Conservation (phyloP, 2,329 filamentous ascomycete species). For the Byssochlamys sp. region DNA sequence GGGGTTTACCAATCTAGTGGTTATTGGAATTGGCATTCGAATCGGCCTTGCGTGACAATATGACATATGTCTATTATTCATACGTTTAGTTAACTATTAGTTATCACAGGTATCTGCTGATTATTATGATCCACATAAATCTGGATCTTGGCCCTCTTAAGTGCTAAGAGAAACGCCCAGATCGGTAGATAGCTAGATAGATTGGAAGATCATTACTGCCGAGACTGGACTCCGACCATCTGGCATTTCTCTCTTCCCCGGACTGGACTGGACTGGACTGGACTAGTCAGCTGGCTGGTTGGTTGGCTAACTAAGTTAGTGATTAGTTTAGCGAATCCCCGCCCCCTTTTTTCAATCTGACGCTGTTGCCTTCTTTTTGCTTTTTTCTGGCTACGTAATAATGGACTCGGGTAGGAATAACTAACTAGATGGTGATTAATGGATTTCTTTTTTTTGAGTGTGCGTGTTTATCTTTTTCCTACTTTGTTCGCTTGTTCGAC, state of each 20-base stretch:
- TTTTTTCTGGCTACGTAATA: not conserved
- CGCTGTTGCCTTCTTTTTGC: not conserved
- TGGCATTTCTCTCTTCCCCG: not conserved
- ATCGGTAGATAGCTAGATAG: not conserved
- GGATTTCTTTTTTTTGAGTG: not conserved
- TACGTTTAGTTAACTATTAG: too few relatives aligned
- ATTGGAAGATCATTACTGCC: not conserved
- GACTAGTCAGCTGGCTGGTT: too few relatives aligned
- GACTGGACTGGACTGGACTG: not conserved
- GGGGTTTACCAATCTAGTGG: too few relatives aligned
- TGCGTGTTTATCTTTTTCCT: not conserved
- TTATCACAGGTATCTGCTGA: not conserved
- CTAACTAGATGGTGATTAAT: not conserved
- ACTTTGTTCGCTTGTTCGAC: not conserved
- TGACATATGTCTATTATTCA: too few relatives aligned
- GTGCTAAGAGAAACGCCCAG: not conserved
- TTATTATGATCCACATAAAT: not conserved
- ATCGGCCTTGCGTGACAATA: too few relatives aligned
- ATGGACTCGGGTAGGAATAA: too few relatives aligned
- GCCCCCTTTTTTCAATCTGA: not conserved
- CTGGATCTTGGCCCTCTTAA: not conserved
- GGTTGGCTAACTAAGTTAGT: too few relatives aligned
- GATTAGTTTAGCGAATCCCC: not conserved
- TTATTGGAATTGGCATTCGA: too few relatives aligned
- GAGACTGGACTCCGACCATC: not conserved